These are phyloP conservation scores for Myriangium duriaei DNA, from an alignment of 2,329 filamentous ascomycete genomes.

Conservation along the genomic window DNA sequence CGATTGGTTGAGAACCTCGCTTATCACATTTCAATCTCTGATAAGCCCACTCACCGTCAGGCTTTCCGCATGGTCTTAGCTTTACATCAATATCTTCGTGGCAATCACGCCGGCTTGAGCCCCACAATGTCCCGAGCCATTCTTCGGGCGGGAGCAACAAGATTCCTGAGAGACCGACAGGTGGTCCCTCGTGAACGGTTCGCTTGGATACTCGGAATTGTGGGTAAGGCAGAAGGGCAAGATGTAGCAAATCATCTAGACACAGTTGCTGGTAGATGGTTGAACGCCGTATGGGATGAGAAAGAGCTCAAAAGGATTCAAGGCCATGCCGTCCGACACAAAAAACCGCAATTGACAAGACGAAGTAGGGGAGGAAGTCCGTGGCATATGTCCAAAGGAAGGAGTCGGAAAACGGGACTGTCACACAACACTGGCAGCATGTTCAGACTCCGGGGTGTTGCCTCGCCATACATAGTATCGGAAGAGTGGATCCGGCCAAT, in stretches of 20 bases:
- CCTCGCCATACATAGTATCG: neutral
- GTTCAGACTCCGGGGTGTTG: neutral
- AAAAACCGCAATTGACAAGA: too few species aligned
- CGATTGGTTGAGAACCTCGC: constrained; percentile 4
- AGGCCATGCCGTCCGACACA: too few species aligned
- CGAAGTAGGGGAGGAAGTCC: too few species aligned
- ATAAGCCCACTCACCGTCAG: neutral
- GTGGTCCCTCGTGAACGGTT: neutral
- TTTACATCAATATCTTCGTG: constrained; percentile 1
- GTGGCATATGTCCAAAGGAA: too few species aligned
- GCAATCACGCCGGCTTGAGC: neutral
- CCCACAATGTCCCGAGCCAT: constrained; percentile 1
- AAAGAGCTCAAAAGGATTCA: too few species aligned
- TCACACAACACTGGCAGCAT: too few species aligned
- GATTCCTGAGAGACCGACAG: neutral
- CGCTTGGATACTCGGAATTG: neutral
- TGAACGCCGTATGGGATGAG: too few species aligned
- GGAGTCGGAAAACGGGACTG: too few species aligned
- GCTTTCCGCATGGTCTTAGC: neutral
- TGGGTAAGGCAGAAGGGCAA: neutral
- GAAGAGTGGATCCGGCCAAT: neutral
- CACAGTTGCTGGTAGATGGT: neutral
- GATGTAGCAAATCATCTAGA: neutral
- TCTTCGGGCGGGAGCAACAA: neutral
- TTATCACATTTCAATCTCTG: neutral